These are phyloP conservation scores for Aspergillus puulaauensis DNA, from an alignment of 2,329 filamentous ascomycete genomes.

Conservation along the genomic window DNA sequence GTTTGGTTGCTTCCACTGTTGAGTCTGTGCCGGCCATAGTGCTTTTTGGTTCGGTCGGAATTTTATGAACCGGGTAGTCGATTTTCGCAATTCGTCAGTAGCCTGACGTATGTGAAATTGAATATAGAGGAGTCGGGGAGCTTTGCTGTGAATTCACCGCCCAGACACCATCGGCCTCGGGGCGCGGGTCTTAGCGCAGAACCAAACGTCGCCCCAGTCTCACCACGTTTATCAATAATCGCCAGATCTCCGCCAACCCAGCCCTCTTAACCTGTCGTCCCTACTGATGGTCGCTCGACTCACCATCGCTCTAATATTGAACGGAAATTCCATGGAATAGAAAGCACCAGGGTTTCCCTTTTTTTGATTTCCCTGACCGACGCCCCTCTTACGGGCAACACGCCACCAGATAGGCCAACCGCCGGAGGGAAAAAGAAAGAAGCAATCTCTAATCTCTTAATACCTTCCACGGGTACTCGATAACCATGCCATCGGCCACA, in stretches of 20 bases:
- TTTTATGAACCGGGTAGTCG: neutral
- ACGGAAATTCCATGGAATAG: neutral
- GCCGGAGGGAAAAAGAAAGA: neutral
- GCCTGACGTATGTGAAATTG: neutral
- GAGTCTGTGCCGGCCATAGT: conserved; percentile 30
- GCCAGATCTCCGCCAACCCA: conserved; percentile 11
- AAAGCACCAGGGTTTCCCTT: neutral
- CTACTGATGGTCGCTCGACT: neutral
- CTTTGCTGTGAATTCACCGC: conserved; percentile 1
- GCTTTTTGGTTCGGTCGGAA: neutral
- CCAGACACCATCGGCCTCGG: conserved; percentile 9
- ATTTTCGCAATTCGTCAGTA: neutral
- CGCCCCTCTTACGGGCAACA: neutral
- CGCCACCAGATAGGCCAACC: neutral
- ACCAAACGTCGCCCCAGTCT: conserved; percentile 19
- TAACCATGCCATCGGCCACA: conserved; percentile 43
- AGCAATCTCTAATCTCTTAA: neutral
- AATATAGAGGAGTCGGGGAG: neutral
- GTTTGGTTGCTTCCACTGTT: conserved; percentile 35
- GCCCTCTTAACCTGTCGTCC: neutral
- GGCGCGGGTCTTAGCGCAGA: conserved; percentile 22
- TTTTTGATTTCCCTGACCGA: neutral
- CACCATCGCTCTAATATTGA: neutral
- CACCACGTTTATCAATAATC: conserved; percentile 29
- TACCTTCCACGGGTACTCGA: neutral